Evolutionary conservation across 2,329 filamentous ascomycete species (phyloP), one percentile per base, ranked within the genome.

Genomic region (Ramularia collo-cygni): DNA sequence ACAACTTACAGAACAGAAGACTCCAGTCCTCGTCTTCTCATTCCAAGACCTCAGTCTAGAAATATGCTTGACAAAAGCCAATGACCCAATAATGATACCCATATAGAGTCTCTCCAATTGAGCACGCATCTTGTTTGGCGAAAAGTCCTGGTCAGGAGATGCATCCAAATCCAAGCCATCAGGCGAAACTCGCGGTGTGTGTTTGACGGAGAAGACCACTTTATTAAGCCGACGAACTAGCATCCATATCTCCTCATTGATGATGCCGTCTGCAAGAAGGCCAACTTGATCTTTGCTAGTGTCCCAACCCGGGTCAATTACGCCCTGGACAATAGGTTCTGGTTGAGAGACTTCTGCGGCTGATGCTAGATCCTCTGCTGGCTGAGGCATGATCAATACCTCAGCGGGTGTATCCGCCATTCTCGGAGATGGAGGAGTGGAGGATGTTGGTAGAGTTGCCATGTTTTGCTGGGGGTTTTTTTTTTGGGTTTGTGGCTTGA

Each of bases 91-190:
- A 8, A 38, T 33, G 10, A 39, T 29, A 14, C 19, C 27, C 28
- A 39, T 39, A n/a, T 39, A 39, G 2, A 39, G 13, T 24, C 37
- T 17, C 14, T 39, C 37, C 10, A 39, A n/a, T 16, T 39, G 37
- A 7, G 28, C 13, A 6, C 37, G 37, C 16, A 39, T 26, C 21
- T 33, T 39, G 29, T 39, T 39, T 3, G 37, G 37, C 12, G 37
- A 32, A 14, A 39, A 39, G 17, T 39, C 37, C 27, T 33, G 28
- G 2, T 39, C 37, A 3, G 37, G 37, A 8, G 37, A 15, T 3
- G 33, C 29, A 19, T 15, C 29, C 4, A 39, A 19, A 16, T 39
- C 37, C 14, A 39, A 24, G 9, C 37, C 29, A n/a, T 30, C 29
- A 24, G 19, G 17, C 9, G 28, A 10, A n/a, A 34, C 19, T 10